Conservation (phyloP, 139 green algal genomes). For the Chlamydomonas incerta region DNA sequence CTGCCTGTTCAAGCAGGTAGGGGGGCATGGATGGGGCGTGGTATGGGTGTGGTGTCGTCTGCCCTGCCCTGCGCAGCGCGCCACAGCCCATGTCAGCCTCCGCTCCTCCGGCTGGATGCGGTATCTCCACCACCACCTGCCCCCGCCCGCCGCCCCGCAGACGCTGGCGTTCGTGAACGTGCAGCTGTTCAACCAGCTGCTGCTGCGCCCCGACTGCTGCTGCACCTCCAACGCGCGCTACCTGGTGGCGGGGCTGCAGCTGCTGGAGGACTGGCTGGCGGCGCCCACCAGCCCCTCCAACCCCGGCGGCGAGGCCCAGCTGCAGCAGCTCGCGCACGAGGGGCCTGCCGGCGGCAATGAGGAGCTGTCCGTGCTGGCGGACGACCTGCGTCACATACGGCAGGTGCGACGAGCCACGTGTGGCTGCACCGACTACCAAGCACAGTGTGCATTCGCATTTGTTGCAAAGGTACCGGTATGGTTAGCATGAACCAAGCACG, state of each 20-base stretch:
- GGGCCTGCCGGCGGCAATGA: background rate
- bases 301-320: background rate
- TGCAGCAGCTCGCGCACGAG: background rate
- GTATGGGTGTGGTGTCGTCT: too few relatives aligned
- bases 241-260: slow-evolving; percentile 77
- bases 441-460: too few relatives aligned
- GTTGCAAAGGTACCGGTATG: too few relatives aligned
- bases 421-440: background rate
- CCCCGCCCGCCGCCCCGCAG: slow-evolving; percentile 55
- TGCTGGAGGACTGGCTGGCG: slow-evolving; percentile 87
- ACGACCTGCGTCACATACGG: slow-evolving; percentile 49
- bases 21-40: background rate
- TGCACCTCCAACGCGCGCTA: slow-evolving; percentile 95
- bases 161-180: slow-evolving; percentile 95
- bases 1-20: slow-evolving; percentile 61
- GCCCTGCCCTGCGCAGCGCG: too few relatives aligned
- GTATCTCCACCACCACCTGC: too few relatives aligned
- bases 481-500: too few relatives aligned
- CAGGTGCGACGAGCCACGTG: slow-evolving; percentile 28
- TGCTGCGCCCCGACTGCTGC: slow-evolving; percentile 97
- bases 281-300: slow-evolving; percentile 48
- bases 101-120: background rate
- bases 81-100: background rate
- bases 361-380: slow-evolving; percentile 15
- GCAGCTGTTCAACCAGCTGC: slow-evolving; percentile 96